A percentile compares a stretch with the other conserved stretches of the same genome.
These are phyloP conservation scores for Prunus campanulata DNA, from an alignment of 306 rosid species.

Conservation along the genomic window DNA sequence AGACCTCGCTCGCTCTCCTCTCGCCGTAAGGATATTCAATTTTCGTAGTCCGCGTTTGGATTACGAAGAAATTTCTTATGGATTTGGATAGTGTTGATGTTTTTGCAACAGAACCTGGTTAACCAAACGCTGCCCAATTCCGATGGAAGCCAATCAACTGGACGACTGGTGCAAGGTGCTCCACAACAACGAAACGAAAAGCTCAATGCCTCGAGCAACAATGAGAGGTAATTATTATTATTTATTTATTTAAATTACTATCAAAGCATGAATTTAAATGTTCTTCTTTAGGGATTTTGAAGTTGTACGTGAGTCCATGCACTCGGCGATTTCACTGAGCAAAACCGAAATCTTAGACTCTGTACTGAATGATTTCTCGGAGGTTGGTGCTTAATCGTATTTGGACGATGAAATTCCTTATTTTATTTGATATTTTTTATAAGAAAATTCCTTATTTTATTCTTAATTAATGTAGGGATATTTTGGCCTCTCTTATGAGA, in stretches of 20 bases:
- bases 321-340: slow-evolving; percentile 67
- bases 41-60: background rate
- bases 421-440: background rate
- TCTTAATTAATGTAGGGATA: slow-evolving; percentile 62
- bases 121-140: slow-evolving; percentile 43
- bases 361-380: slow-evolving; percentile 65
- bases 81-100: background rate
- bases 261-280: background rate
- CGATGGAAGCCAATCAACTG: slow-evolving; percentile 31
- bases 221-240: slow-evolving; percentile 44
- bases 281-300: slow-evolving; percentile 51
- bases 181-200: slow-evolving; percentile 27
- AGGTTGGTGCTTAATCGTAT: slow-evolving; percentile 33
- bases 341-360: slow-evolving; percentile 72
- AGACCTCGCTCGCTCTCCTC: slow-evolving; percentile 58
- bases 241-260: background rate
- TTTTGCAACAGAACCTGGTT: slow-evolving; percentile 39
- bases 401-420: background rate
- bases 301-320: slow-evolving; percentile 67
- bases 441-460: slow-evolving; percentile 13
- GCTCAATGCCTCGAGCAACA: slow-evolving; percentile 28
- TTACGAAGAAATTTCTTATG: background rate
- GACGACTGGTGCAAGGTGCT: slow-evolving; percentile 11
- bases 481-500: slow-evolving; percentile 53
- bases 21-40: slow-evolving; percentile 41